Base-by-base conservation (phyloP, 1,284 basidiomycete species). In the Melampsora abietis-canadensis region DNA sequence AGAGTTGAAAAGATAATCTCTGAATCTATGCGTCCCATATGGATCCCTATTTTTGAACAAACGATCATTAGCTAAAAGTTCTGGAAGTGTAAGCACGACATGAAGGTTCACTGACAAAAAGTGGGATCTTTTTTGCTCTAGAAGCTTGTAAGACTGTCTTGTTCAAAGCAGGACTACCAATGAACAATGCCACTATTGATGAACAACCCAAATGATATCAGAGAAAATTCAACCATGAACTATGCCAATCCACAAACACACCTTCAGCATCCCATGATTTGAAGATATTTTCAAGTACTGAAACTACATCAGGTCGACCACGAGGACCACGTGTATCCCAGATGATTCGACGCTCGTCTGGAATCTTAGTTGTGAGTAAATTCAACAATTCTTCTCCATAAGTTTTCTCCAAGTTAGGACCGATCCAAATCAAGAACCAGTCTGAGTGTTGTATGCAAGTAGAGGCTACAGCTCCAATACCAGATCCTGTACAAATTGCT, bases 401-500 rank as follows among this genome's bases (percentile, higher is more conserved):
- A 0, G 89, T 90, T 83, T 83, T 84, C 79, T 84, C 83, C 72
- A 84, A 83, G 76, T 84, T 83, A 37, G 83, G 83, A 60, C 76
- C 73, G 48, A 90, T 90, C 89, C 89, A 90, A 78, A 90, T 90
- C 73, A 73, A 57, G 80, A 78, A 88, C 89, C 89, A 90, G 81
- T 88, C 78, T 4, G 85, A 85, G 10, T 87, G 88, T 80, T 90
- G 89, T 48, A 89, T 83, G 78, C 88, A 90, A 21, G 89, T 90
- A 21, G 89, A 87, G 44, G 90, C 85, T 2, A 88, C 89, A 48
- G 89, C 88, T 44, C 89, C 89, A 68, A 90, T 86, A 76, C 89
- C 89, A 14, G 89, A 90, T 64, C 89, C 89, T 0, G 89, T 90
- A 81, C 89, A 90, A 76, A 90, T 86, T 78, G 89, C 88, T 77